Percentiles rank a stretch among this genome's conserved stretches.
Evolutionary conservation across 176 grass and related monocot genomes (phyloP).

Genomic region (Poa pratensis): DNA sequence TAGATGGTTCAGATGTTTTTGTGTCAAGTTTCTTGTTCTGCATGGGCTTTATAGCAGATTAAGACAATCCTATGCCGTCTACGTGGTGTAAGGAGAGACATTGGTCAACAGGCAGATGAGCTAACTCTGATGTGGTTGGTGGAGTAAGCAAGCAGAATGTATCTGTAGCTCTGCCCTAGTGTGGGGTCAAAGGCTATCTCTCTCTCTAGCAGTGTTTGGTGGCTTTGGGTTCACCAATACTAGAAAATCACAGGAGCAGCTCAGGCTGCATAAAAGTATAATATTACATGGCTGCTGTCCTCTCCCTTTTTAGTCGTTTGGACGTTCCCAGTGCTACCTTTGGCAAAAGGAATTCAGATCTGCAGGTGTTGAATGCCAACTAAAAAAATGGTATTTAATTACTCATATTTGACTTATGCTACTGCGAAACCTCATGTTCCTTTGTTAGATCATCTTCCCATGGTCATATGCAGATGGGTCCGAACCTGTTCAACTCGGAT

Average conservation of each 20-base stretch:
- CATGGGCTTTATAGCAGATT: constrained; percentile 50
- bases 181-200: no score
- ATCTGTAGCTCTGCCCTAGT: not conserved
- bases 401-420: constrained; percentile 17
- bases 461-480: constrained; percentile 22
- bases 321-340: constrained; percentile 22
- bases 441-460: constrained; percentile 45
- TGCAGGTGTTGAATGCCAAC: not conserved
- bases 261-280: constrained; percentile 26
- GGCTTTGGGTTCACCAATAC: constrained; percentile 70
- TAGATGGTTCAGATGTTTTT: constrained; percentile 37
- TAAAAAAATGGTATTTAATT: constrained; percentile 2
- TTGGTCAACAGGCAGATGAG: constrained; percentile 85
- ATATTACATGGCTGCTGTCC: constrained; percentile 18
- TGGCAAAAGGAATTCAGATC: not conserved
- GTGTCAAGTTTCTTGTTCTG: constrained; percentile 40
- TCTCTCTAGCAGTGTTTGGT: constrained; percentile 82
- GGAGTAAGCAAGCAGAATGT: constrained; percentile 67
- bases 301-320: constrained; percentile 26
- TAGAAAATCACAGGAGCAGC: constrained; percentile 50
- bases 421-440: constrained; percentile 17
- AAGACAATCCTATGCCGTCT: not conserved
- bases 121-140: constrained; percentile 70
- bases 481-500: not conserved
- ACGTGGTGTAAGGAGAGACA: constrained; percentile 24